phyloP scores from a whole-genome alignment of 805 yeast species.

The Metschnikowia dekortorum region DNA sequence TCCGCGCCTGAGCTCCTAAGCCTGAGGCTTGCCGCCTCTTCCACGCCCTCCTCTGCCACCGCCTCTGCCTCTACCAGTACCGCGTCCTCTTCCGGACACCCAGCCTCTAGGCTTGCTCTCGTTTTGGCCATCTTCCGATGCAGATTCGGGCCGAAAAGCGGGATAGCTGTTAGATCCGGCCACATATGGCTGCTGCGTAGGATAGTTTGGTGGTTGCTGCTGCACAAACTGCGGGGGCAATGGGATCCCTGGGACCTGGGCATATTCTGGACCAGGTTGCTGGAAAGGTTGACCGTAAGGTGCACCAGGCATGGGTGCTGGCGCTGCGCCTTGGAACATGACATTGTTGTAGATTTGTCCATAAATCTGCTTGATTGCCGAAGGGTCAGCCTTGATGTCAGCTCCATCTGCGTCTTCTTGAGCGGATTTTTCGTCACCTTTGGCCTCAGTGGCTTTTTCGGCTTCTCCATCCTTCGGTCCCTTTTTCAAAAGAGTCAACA shows the following conservation, averaged over 20 bases:
- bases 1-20: neutral
- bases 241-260: conserved; percentile 35
- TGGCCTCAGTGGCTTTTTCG: neutral
- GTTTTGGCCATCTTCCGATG: neutral
- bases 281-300: conserved; percentile 1
- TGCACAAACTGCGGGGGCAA: conserved; percentile 33
- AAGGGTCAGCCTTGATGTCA: conserved; percentile 16
- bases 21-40: conserved; percentile 11
- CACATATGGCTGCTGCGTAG: neutral
- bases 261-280: conserved; percentile 12
- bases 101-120: conserved; percentile 2
- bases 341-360: conserved; percentile 42
- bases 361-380: conserved; percentile 39
- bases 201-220: conserved; percentile 17
- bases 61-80: conserved; percentile 16
- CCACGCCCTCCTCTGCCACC: conserved; percentile 19
- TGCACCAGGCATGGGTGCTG: conserved; percentile 6
- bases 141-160: neutral
- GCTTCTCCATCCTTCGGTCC: conserved; percentile 16
- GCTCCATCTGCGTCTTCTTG: conserved; percentile 13
- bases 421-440: neutral
- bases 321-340: conserved; percentile 34
- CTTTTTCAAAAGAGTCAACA: conserved; percentile 27
- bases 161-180: neutral
- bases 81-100: conserved; percentile 9